Percentiles rank a stretch among this genome's conserved stretches.
phyloP scores from a whole-genome alignment of 176 grass and related monocot genomes.

The Phoenix dactylifera region DNA sequence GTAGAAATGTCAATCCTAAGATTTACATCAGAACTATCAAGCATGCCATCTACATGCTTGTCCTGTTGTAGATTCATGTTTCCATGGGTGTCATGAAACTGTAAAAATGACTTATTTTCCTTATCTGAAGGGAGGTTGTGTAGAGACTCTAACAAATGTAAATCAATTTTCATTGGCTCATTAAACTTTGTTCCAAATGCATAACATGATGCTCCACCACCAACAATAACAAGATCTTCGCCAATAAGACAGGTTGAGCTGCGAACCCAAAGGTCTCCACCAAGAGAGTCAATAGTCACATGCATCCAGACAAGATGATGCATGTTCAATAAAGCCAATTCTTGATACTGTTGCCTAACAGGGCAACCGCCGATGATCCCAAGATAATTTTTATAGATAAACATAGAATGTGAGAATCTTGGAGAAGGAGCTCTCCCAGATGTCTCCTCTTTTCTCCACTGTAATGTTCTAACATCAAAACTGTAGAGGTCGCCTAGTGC shows the following conservation, averaged over 20 bases:
- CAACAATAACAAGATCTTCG: conserved; percentile 73
- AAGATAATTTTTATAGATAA: conserved; percentile 65
- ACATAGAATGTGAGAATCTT: conserved; percentile 94
- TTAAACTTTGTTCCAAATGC: conserved; percentile 91
- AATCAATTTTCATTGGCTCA: conserved; percentile 62
- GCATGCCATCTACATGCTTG: conserved; percentile 9
- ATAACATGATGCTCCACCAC: conserved; percentile 92
- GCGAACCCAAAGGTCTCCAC: conserved; percentile 67
- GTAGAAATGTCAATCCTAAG: conserved; percentile 7
- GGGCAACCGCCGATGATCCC: conserved; percentile 83
- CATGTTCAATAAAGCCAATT: conserved; percentile 60
- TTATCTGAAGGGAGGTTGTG: conserved; percentile 14
- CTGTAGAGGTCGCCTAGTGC: conserved; percentile 63
- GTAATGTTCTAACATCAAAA: conserved; percentile 58
- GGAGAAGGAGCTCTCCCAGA: conserved; percentile 59
- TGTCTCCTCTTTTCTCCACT: conserved; percentile 55
- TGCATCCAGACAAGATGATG: conserved; percentile 43
- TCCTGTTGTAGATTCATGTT: conserved; percentile 9
- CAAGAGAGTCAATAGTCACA: conserved; percentile 41
- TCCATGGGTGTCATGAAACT: conserved; percentile 8
- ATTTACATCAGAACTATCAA: background rate
- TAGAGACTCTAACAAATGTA: conserved; percentile 46
- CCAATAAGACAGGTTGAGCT: conserved; percentile 55
- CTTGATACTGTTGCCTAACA: conserved; percentile 58
- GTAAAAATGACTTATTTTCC: background rate